A percentile compares a stretch with the other conserved stretches of the same genome.
Conservation (phyloP, 129 eudicot genomes). For the Arctium minus region DNA sequence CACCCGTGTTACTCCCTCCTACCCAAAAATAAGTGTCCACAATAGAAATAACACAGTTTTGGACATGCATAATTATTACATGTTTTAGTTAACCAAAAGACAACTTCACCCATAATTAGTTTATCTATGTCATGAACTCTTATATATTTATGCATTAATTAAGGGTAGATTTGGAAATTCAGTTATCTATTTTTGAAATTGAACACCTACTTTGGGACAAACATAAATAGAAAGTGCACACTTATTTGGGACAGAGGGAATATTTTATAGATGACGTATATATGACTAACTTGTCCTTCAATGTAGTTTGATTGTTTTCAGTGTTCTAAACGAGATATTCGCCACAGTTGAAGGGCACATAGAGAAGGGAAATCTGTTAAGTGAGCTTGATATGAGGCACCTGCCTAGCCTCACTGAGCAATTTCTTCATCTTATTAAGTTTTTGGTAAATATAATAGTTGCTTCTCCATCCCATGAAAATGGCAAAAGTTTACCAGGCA, state of each 20-base stretch:
- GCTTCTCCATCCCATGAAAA: not conserved
- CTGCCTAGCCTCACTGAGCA: slow-evolving; percentile 66
- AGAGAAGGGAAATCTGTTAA: slow-evolving; percentile 45
- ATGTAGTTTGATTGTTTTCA: slow-evolving; percentile 20
- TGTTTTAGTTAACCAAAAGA: not conserved
- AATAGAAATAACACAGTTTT: not conserved
- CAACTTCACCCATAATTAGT: not conserved
- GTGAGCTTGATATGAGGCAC: slow-evolving; percentile 53
- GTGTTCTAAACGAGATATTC: slow-evolving; percentile 67
- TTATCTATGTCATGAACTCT: not conserved
- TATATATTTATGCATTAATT: not conserved
- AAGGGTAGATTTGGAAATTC: not conserved
- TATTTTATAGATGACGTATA: not conserved
- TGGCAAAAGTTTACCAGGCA: not conserved
- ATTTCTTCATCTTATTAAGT: slow-evolving; percentile 65
- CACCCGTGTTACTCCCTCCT: not conserved
- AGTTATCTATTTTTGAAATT: not conserved
- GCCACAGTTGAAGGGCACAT: slow-evolving; percentile 57
- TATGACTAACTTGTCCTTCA: not conserved
- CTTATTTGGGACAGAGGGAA: not conserved
- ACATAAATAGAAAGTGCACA: too few species aligned
- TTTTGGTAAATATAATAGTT: slow-evolving; percentile 46
- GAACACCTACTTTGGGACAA: too few species aligned
- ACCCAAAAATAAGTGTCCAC: not conserved
- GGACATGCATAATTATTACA: not conserved